These are phyloP conservation scores for Trypanosoma melophagium DNA, from an alignment of 208 protist genomes.

Conservation along the genomic window DNA sequence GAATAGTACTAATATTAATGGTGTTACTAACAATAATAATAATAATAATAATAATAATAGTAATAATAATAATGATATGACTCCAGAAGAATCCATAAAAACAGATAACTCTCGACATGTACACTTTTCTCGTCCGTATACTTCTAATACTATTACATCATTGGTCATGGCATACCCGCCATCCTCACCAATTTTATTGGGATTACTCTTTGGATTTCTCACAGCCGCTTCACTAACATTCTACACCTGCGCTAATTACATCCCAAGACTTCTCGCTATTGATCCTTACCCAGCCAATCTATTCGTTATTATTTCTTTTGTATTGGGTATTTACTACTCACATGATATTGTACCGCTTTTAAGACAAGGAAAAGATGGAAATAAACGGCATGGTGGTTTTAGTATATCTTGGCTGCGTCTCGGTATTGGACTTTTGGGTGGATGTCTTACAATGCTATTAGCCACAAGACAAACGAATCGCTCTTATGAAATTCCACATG, in stretches of 20 bases:
- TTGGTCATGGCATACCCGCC: conserved; percentile 44
- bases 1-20: conserved; percentile 12
- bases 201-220: conserved; percentile 47
- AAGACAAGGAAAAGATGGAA: conserved; percentile 21
- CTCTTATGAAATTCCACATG: conserved; percentile 47
- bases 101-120: conserved; percentile 11
- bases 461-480: conserved; percentile 77
- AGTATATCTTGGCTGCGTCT: conserved; percentile 36
- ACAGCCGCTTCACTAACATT: conserved; percentile 46
- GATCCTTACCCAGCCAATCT: conserved; percentile 65
- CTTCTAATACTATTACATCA: conserved; percentile 37
- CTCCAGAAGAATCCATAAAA: no score
- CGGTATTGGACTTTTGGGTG: conserved; percentile 28
- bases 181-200: conserved; percentile 34
- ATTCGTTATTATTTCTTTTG: conserved; percentile 45
- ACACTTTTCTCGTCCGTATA: conserved; percentile 2
- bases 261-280: conserved; percentile 70
- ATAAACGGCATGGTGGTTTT: no score
- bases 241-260: conserved; percentile 64
- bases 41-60: not conserved
- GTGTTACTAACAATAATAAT: not conserved
- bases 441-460: conserved; percentile 54
- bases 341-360: conserved; percentile 45
- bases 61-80: not conserved
- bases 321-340: conserved; percentile 52